These are phyloP conservation scores for Jaminaea rosea DNA, from an alignment of 1,284 basidiomycete species.

Conservation along the genomic window DNA sequence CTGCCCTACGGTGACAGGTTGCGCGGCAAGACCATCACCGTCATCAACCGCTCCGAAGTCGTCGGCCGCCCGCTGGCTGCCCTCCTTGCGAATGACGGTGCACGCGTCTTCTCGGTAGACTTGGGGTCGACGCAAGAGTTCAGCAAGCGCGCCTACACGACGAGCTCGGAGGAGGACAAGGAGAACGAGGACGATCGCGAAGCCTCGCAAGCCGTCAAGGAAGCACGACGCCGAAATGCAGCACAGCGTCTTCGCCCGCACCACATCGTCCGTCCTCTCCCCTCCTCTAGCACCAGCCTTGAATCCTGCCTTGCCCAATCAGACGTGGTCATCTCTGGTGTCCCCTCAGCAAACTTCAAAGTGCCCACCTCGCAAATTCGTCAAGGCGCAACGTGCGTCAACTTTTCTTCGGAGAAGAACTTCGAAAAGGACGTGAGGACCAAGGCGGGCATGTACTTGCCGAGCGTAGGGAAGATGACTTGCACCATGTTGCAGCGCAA, in stretches of 20 bases:
- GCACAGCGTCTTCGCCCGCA: constrained; percentile 53
- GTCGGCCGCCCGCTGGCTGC: constrained; percentile 91
- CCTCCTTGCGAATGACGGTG: constrained; percentile 86
- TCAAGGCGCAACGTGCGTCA: constrained; percentile 84
- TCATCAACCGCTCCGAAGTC: constrained; percentile 95
- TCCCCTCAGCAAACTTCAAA: constrained; percentile 66
- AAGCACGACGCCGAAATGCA: constrained; percentile 55
- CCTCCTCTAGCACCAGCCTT: constrained; percentile 11
- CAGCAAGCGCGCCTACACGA: constrained; percentile 35
- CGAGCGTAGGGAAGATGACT: constrained; percentile 90
- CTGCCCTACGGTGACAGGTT: constrained; percentile 89
- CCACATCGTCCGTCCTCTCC: constrained; percentile 58
- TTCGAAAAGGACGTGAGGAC: constrained; percentile 87
- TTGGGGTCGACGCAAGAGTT: constrained; percentile 76
- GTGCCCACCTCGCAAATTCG: constrained; percentile 79
- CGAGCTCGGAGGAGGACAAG: constrained; percentile 5
- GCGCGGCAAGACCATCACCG: constrained; percentile 82
- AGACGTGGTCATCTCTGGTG: constrained; percentile 41
- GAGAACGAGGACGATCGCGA: constrained; percentile 1
- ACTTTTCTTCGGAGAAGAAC: constrained; percentile 92
- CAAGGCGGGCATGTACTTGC: constrained; percentile 53
- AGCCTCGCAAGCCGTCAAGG: constrained; percentile 38
- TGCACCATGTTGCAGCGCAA: constrained; percentile 94
- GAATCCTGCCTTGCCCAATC: constrained; percentile 35
- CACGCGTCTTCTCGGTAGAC: constrained; percentile 86